phyloP scores from a whole-genome alignment of 345 rosid species.

The Euphorbia pulcherrima region DNA sequence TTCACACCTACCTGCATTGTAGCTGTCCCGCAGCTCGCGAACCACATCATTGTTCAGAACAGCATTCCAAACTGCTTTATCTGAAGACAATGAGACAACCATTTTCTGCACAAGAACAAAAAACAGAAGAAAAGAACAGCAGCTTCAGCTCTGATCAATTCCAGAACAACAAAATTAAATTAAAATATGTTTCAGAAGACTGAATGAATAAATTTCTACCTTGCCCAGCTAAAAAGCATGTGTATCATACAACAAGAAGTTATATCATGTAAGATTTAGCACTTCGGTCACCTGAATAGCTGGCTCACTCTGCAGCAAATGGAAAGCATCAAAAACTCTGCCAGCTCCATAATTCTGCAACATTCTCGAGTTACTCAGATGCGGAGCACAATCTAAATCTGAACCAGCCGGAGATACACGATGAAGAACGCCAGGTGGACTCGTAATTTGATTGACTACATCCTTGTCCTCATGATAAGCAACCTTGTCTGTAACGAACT shows the following conservation, averaged over 20 bases:
- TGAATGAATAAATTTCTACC: not conserved
- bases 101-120: constrained; percentile 46
- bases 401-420: constrained; percentile 44
- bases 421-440: constrained; percentile 27
- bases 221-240: not conserved
- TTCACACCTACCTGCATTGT: constrained; percentile 43
- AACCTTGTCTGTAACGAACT: constrained; percentile 49
- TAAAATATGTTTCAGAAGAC: not conserved
- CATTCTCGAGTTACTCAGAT: constrained; percentile 38
- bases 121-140: not conserved
- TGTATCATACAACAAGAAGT: not conserved
- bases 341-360: constrained; percentile 48
- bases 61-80: constrained; percentile 82
- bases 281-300: constrained; percentile 59
- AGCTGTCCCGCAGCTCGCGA: constrained; percentile 58
- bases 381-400: constrained; percentile 59
- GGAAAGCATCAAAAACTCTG: constrained; percentile 68
- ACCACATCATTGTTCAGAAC: constrained; percentile 74
- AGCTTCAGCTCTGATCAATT: not conserved
- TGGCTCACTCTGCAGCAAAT: constrained; percentile 70
- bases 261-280: not conserved
- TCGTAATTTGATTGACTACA: constrained; percentile 29
- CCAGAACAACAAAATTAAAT: not conserved
- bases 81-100: constrained; percentile 80
- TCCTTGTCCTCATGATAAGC: constrained; percentile 34